Percentiles rank a stretch among this genome's conserved stretches.
phyloP scores from a whole-genome alignment of 331 rosid genomes.

The Acacia concinna region DNA sequence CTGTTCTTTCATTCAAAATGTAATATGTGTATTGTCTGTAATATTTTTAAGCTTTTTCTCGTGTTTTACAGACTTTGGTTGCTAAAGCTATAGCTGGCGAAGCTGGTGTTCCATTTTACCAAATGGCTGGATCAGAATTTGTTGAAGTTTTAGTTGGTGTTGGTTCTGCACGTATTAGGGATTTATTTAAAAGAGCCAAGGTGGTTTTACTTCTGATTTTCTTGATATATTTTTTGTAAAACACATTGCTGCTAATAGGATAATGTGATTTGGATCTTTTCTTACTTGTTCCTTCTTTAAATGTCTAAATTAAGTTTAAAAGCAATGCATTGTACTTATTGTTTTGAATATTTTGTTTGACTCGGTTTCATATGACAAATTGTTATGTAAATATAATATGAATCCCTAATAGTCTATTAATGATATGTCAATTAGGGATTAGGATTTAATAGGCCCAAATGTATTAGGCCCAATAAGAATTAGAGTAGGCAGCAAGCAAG shows the following conservation, averaged over 20 bases:
- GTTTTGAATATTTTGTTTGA: neutral
- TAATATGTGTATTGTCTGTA: neutral
- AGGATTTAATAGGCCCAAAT: too few species aligned
- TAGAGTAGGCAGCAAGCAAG: too few species aligned
- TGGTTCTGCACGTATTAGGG: conserved; percentile 99
- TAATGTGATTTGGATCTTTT: neutral
- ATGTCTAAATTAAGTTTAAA: neutral
- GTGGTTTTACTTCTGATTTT: conserved; percentile 33
- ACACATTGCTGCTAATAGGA: conserved; percentile 1
- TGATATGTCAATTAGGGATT: too few species aligned
- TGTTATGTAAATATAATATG: too few species aligned
- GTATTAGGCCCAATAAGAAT: too few species aligned
- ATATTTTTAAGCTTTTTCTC: neutral
- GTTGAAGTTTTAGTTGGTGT: conserved; percentile 98
- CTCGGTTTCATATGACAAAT: neutral
- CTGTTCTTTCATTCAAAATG: neutral
- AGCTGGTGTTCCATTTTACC: conserved; percentile 99
- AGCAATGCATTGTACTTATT: neutral
- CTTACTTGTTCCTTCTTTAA: neutral
- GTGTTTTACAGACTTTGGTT: conserved; percentile 78
- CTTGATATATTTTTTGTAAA: neutral
- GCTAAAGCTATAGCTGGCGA: conserved; percentile 99
- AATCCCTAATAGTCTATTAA: too few species aligned
- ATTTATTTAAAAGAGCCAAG: conserved; percentile 97
- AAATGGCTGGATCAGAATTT: conserved; percentile 99